phyloP scores from a whole-genome alignment of 2,329 filamentous ascomycete species.

The Lasiodiplodia theobromae region DNA sequence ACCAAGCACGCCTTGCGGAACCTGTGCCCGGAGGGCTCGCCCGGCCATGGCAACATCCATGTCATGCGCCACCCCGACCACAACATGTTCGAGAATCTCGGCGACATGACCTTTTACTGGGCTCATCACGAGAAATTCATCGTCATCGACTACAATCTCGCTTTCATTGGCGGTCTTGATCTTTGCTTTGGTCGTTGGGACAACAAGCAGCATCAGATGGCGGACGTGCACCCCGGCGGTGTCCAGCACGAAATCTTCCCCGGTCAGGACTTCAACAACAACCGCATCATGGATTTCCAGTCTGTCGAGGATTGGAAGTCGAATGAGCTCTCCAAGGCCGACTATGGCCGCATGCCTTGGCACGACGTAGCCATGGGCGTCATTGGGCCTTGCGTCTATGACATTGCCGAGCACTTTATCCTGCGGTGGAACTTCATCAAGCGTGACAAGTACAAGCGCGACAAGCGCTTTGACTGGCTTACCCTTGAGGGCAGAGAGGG shows the following conservation, averaged over 20 bases:
- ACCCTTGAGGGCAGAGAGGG: constrained; percentile 77
- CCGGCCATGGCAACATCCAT: constrained; percentile 86
- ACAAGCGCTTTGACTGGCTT: constrained; percentile 84
- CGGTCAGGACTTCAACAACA: constrained; percentile 98
- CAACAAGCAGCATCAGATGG: constrained; percentile 79
- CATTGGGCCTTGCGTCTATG: constrained; percentile 87
- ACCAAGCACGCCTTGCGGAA: constrained; percentile 85
- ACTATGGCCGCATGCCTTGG: constrained; percentile 97
- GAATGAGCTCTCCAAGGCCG: constrained; percentile 89
- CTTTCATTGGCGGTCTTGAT: constrained; percentile 93
- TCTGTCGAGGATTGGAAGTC: constrained; percentile 90
- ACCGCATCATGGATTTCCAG: constrained; percentile 94
- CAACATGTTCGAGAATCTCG: constrained; percentile 90
- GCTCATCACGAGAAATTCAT: constrained; percentile 98
- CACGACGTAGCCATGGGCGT: constrained; percentile 93
- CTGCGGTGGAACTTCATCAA: constrained; percentile 97
- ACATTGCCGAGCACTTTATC: constrained; percentile 95
- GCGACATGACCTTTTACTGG: constrained; percentile 97
- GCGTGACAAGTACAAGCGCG: constrained; percentile 96
- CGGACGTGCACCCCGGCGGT: constrained; percentile 86
- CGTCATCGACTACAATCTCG: constrained; percentile 87
- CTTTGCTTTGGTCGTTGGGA: constrained; percentile 98
- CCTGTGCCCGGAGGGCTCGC: constrained; percentile 81
- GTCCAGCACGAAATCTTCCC: constrained; percentile 87
- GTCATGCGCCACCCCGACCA: constrained; percentile 94